Evolutionary conservation across 257 asterid species (phyloP), one percentile per base, ranked within the genome.

Genomic region (Nicotiana noctiflora): DNA sequence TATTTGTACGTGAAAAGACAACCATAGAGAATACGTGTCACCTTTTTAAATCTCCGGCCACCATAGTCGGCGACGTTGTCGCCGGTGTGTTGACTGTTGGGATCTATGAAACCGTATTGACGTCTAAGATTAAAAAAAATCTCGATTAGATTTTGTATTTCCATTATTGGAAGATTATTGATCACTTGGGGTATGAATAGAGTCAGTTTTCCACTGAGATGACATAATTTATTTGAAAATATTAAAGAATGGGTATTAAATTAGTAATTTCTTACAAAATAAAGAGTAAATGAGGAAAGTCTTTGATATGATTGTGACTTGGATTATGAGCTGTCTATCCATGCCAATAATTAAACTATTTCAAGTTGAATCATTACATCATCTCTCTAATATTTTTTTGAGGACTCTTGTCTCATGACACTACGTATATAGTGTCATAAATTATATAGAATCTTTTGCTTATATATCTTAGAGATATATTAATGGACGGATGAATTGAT

Each of bases 81-180:
- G 87, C 89, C 90, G 90, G 90, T 49, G 76, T 68, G 67, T 80
- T 14, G 83, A 72, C 85, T 83, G 92, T 83, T 88, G 93, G 95
- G 88, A 83, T 85, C 81, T 75, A 81, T 46, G 91, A 83, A 88
- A 85, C 92, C 82, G 5, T 61, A 78, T 25, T 72, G 14, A 51
- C 56, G 51, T 74, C 82, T 70, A 75, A 9, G 61, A 25, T 82
- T 83, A 77, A 77, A 63, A 63, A 27, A 40, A 6, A 6, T n/a
- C 8, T 40, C 49, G 49, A 31, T 23, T 77, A 44, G 57, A 23
- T 77, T 70, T 55, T 44, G 66, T 75, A 55, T 52, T 77, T 52
- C 78, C 23, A 76, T 79, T 76, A 75, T 65, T 40, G 34, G 68
- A 79, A 55, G 21, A 29, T 19, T 8, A 10, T 78, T 76, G 34